Conservation (phyloP, 2,329 filamentous ascomycete species). For the Tolypocladium album region DNA sequence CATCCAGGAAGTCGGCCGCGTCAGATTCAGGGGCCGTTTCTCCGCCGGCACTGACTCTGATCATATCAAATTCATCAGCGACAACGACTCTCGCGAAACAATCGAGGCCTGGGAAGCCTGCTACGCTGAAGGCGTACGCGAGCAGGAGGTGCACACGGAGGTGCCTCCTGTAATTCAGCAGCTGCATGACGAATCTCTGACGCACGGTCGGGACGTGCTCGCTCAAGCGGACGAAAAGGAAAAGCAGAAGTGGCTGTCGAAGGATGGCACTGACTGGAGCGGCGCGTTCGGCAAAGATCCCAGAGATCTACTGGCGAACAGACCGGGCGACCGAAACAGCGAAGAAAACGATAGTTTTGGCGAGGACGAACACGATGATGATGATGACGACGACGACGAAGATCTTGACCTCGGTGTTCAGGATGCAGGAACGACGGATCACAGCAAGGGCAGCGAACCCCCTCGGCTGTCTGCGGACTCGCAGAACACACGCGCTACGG, state of each 20-base stretch:
- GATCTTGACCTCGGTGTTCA: constrained; percentile 48
- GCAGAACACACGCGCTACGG: constrained; percentile 20
- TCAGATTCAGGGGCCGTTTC: constrained; percentile 73
- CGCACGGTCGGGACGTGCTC: constrained; percentile 70
- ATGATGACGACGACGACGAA: constrained; percentile 16
- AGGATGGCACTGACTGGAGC: constrained; percentile 76
- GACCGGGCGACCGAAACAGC: constrained; percentile 18
- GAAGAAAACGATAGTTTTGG: constrained; percentile 27
- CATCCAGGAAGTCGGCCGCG: constrained; percentile 67
- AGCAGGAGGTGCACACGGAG: constrained; percentile 58
- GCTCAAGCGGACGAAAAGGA: constrained; percentile 62
- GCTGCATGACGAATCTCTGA: constrained; percentile 72
- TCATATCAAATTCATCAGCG: constrained; percentile 71
- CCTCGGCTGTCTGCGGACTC: constrained; percentile 29
- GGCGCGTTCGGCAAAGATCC: constrained; percentile 78
- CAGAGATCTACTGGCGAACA: constrained; percentile 29
- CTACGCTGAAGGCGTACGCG: constrained; percentile 73
- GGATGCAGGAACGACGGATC: constrained; percentile 33
- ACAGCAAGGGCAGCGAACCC: constrained; percentile 15
- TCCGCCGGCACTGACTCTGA: constrained; percentile 83
- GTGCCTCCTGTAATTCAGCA: constrained; percentile 62
- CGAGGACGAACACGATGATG: constrained; percentile 23
- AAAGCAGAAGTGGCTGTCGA: constrained; percentile 66
- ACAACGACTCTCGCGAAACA: constrained; percentile 84
- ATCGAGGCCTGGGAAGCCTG: constrained; percentile 94